These are phyloP conservation scores for Erythrobasidium hasegawianum DNA, from an alignment of 1,284 basidiomycete species.

Conservation along the genomic window DNA sequence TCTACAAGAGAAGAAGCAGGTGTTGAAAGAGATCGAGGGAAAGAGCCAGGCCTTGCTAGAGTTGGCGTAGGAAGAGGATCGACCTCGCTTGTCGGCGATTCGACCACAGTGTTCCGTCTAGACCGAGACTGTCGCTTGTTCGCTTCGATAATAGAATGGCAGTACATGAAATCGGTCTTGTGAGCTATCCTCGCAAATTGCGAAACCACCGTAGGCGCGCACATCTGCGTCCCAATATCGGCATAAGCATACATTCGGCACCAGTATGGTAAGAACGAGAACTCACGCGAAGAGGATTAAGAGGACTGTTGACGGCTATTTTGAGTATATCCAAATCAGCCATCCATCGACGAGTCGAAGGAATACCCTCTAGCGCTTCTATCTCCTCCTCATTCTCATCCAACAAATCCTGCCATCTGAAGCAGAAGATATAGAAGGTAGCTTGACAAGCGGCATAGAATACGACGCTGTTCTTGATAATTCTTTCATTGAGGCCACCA, in stretches of 20 bases:
- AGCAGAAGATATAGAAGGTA: constrained; percentile 95
- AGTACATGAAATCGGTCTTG: constrained; percentile 87
- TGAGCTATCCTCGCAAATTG: constrained; percentile 95
- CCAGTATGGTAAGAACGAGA: not conserved
- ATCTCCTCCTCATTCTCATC: constrained; percentile 54
- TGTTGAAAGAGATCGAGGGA: constrained; percentile 13
- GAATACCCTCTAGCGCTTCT: constrained; percentile 47
- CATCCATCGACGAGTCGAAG: constrained; percentile 64
- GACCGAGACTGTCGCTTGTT: constrained; percentile 58
- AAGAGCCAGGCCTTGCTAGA: constrained; percentile 32
- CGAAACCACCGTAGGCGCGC: constrained; percentile 81
- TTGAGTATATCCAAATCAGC: constrained; percentile 73
- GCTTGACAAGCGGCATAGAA: constrained; percentile 94
- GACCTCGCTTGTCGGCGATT: not conserved
- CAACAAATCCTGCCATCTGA: constrained; percentile 85
- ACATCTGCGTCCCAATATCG: too few relatives aligned
- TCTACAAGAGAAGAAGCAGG: constrained; percentile 1
- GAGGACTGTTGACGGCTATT: constrained; percentile 70
- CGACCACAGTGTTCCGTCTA: constrained; percentile 1
- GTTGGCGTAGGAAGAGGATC: constrained; percentile 43
- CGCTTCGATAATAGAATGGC: constrained; percentile 85
- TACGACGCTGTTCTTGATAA: constrained; percentile 54
- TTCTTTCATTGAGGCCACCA: constrained; percentile 40
- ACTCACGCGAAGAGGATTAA: constrained; percentile 84
- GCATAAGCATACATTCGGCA: too few relatives aligned